These are phyloP conservation scores for Paecilomyces dactylethromorphus DNA, from an alignment of 2,329 filamentous ascomycete genomes.

Conservation along the genomic window DNA sequence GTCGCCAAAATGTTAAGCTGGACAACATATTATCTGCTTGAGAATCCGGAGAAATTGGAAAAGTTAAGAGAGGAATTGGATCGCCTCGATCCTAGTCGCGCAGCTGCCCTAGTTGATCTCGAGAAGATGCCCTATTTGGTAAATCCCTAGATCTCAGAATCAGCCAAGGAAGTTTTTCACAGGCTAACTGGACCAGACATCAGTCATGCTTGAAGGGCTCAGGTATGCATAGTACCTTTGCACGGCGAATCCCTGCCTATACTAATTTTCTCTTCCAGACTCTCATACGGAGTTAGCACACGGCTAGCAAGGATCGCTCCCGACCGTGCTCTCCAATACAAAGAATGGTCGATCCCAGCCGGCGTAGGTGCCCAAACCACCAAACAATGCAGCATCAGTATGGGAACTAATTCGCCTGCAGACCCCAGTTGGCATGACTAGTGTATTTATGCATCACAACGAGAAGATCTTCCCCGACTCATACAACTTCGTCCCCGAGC, in stretches of 20 bases:
- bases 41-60: slow-evolving; percentile 10
- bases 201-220: slow-evolving; percentile 22
- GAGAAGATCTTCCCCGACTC: slow-evolving; percentile 13
- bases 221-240: slow-evolving; percentile 9
- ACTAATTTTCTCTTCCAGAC: slow-evolving; percentile 2
- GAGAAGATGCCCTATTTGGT: slow-evolving; percentile 23
- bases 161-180: background rate
- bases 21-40: slow-evolving; percentile 14
- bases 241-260: background rate
- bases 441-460: slow-evolving; percentile 14
- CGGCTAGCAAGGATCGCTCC: slow-evolving; percentile 13
- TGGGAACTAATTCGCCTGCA: background rate
- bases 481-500: slow-evolving; percentile 11
- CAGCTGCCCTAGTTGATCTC: slow-evolving; percentile 15
- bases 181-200: slow-evolving; percentile 11
- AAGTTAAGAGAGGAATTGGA: slow-evolving; percentile 14
- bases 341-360: slow-evolving; percentile 10
- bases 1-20: slow-evolving; percentile 20
- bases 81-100: slow-evolving; percentile 4
- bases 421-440: slow-evolving; percentile 17
- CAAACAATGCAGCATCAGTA: background rate
- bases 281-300: slow-evolving; percentile 21
- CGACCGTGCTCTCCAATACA: slow-evolving; percentile 7
- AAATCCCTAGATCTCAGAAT: slow-evolving; percentile 3
- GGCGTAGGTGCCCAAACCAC: slow-evolving; percentile 6